These are phyloP conservation scores for Pichia occidentalis DNA, from an alignment of 805 yeast genomes.

Conservation along the genomic window DNA sequence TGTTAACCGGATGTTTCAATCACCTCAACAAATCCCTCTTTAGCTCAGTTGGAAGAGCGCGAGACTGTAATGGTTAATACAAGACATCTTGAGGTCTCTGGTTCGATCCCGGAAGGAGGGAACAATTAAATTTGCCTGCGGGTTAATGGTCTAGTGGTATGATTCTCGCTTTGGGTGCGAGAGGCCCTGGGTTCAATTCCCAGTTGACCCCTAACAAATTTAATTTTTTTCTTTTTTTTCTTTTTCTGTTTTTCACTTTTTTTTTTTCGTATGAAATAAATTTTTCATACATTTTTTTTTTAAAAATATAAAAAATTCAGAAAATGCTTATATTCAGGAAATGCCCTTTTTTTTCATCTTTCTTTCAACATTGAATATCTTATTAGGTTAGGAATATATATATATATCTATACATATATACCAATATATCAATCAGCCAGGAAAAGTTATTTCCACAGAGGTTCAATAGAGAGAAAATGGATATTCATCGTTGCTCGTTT, in stretches of 20 bases:
- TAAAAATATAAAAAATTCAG: not conserved
- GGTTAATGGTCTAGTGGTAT: not conserved
- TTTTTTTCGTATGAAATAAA: not conserved
- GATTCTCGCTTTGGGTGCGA: not conserved
- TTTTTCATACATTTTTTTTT: not conserved
- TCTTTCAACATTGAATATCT: too few species aligned
- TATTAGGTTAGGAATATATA: too few species aligned
- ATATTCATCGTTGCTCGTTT: conserved; percentile 86
- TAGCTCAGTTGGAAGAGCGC: conserved; percentile 22
- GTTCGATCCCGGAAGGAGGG: conserved; percentile 16
- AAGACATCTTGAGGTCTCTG: conserved; percentile 17
- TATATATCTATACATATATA: too few species aligned
- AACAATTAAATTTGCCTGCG: not conserved
- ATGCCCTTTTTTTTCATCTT: too few species aligned
- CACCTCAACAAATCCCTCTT: conserved; percentile 13
- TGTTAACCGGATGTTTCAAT: not conserved
- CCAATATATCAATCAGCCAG: too few species aligned
- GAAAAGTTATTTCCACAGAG: too few species aligned
- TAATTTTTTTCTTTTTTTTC: not conserved
- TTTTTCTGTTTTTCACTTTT: not conserved
- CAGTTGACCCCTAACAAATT: not conserved
- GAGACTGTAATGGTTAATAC: conserved; percentile 16
- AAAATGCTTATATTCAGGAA: too few species aligned
- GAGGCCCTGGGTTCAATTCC: not conserved
- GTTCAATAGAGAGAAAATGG: too few species aligned